Evolutionary conservation across 257 asterid genomes (phyloP).

Genomic region (Solanum virginianum): DNA sequence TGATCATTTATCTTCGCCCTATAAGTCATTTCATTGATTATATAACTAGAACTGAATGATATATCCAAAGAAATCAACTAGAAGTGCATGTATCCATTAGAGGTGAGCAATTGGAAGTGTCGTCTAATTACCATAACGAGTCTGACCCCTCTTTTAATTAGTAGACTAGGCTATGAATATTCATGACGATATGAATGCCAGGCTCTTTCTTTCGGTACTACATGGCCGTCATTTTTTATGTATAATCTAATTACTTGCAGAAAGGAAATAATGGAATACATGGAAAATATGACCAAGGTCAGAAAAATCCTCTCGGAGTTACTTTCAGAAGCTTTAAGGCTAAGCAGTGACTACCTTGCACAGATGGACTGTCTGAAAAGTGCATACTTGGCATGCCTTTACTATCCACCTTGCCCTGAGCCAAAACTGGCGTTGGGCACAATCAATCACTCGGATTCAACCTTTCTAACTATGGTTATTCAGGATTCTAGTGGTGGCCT

Average conservation of each 20-base stretch:
- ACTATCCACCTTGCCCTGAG: conserved; percentile 68
- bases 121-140: background rate
- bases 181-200: background rate
- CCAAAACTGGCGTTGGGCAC: conserved; percentile 47
- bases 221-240: background rate
- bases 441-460: conserved; percentile 49
- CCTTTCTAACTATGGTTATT: conserved; percentile 35
- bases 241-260: conserved; percentile 16
- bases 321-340: conserved; percentile 58
- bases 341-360: conserved; percentile 20
- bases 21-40: background rate
- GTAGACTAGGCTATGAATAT: background rate
- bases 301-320: conserved; percentile 33
- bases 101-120: background rate
- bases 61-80: background rate
- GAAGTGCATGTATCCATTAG: background rate
- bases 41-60: background rate
- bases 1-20: background rate
- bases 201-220: background rate
- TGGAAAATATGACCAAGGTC: conserved; percentile 31
- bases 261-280: conserved; percentile 39
- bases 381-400: conserved; percentile 34
- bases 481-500: conserved; percentile 68
- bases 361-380: conserved; percentile 37
- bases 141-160: background rate